Evolutionary conservation across 2,329 filamentous ascomycete species (phyloP).

Genomic region (Nemania sp.): DNA sequence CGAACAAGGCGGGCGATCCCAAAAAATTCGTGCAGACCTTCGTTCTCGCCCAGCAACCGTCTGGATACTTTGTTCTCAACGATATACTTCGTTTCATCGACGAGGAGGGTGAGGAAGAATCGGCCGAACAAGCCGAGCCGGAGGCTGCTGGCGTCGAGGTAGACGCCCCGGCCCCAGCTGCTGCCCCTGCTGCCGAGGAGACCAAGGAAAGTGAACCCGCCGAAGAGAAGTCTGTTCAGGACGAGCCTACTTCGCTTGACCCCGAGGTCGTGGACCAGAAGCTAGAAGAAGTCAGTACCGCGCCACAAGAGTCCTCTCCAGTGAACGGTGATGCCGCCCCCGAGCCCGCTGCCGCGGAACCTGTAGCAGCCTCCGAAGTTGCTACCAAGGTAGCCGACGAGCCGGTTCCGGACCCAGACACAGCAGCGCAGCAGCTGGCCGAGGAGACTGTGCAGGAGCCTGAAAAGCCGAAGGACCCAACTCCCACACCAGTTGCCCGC

Average conservation of each 20-base stretch:
- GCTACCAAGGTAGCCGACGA: conserved; percentile 35
- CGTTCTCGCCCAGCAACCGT: conserved; percentile 92
- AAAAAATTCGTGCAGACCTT: conserved; percentile 99
- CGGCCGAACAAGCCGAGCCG: conserved; percentile 49
- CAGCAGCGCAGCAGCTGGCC: conserved; percentile 56
- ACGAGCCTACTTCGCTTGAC: conserved; percentile 44
- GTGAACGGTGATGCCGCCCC: conserved; percentile 49
- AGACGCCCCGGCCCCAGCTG: conserved; percentile 36
- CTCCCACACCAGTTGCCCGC: conserved; percentile 55
- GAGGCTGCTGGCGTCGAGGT: conserved; percentile 35
- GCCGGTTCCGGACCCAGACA: conserved; percentile 50
- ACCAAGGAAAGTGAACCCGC: conserved; percentile 41
- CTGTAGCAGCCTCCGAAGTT: conserved; percentile 40
- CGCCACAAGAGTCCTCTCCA: conserved; percentile 45
- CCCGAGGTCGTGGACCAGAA: conserved; percentile 70
- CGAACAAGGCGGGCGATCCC: conserved; percentile 87
- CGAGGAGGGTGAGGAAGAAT: conserved; percentile 78
- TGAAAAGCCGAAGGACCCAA: conserved; percentile 70
- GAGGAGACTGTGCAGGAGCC: conserved; percentile 60
- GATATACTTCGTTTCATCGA: conserved; percentile 95
- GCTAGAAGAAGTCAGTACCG: conserved; percentile 65
- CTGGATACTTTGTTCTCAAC: conserved; percentile 97
- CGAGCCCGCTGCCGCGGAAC: conserved; percentile 40
- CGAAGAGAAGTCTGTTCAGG: conserved; percentile 43
- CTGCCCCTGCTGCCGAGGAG: conserved; percentile 34